Percentiles rank a stretch among this genome's conserved stretches.
These are phyloP conservation scores for Dactylorhiza incarnata DNA, from an alignment of 106 monocot genomes.

Conservation along the genomic window DNA sequence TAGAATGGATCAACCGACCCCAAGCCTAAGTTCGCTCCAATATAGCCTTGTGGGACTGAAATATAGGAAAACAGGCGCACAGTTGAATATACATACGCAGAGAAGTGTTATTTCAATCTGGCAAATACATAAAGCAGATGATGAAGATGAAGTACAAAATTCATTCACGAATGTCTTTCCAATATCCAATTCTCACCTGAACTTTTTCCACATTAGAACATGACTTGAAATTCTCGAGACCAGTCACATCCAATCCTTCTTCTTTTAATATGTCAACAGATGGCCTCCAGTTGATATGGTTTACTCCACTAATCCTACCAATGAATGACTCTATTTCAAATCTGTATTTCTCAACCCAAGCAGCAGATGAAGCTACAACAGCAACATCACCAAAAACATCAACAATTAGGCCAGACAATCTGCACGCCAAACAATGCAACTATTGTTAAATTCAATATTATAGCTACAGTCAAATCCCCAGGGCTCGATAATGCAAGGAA, in stretches of 20 bases:
- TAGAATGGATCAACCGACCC: no score
- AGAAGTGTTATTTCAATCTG: not conserved
- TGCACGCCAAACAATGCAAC: constrained; percentile 18
- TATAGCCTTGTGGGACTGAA: no score
- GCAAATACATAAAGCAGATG: not conserved
- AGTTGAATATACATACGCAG: not conserved
- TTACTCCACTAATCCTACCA: constrained; percentile 34
- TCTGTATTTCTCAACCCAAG: constrained; percentile 97
- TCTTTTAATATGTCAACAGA: constrained; percentile 87
- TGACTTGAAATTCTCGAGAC: constrained; percentile 20
- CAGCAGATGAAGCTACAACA: constrained; percentile 93
- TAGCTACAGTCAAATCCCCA: not conserved
- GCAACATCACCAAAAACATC: constrained; percentile 87
- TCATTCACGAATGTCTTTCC: not conserved
- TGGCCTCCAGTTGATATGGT: constrained; percentile 75
- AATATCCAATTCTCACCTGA: constrained; percentile 40
- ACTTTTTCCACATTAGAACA: constrained; percentile 28
- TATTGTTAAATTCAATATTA: constrained; percentile 3
- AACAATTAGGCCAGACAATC: constrained; percentile 85
- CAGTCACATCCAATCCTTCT: constrained; percentile 67
- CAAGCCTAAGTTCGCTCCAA: no score
- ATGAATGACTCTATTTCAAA: constrained; percentile 51
- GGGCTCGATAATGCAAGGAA: not conserved
- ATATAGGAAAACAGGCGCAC: no score
- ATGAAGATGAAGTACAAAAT: not conserved